A percentile compares a stretch with the other conserved stretches of the same genome.
phyloP scores from a whole-genome alignment of 78 protist species.

The Guillardia theta region DNA sequence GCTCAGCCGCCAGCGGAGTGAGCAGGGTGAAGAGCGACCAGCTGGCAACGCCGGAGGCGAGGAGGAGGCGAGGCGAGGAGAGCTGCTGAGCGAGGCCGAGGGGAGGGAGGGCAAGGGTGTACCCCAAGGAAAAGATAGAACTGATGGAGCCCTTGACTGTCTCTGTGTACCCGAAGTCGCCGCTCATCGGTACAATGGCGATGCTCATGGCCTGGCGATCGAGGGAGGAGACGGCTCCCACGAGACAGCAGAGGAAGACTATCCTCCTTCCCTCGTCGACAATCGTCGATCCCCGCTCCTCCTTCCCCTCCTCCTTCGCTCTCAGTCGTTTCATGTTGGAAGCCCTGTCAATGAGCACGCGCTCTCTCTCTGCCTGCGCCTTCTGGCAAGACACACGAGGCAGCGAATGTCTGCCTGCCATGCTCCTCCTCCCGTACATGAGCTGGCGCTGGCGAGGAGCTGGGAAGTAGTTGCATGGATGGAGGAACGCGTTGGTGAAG shows the following conservation, averaged over 20 bases:
- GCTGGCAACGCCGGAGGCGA: background rate
- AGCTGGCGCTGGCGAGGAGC: too few relatives aligned
- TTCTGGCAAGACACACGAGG: too few relatives aligned
- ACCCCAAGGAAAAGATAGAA: background rate
- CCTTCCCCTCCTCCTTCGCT: too few relatives aligned
- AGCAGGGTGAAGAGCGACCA: background rate
- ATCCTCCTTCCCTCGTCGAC: background rate
- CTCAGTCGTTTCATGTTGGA: too few relatives aligned
- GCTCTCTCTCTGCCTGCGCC: too few relatives aligned
- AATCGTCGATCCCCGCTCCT: too few relatives aligned
- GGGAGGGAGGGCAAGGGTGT: constrained; percentile 11
- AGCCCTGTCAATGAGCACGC: too few relatives aligned
- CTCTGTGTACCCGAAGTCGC: background rate
- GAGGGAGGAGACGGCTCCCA: background rate
- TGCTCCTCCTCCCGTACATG: too few relatives aligned
- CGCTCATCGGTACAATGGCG: background rate
- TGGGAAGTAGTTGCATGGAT: too few relatives aligned
- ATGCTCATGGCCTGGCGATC: constrained; percentile 36
- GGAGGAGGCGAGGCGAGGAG: background rate
- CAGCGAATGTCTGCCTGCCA: too few relatives aligned
- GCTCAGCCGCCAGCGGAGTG: background rate
- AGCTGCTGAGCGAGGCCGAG: constrained; percentile 33
- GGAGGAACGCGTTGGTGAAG: too few relatives aligned
- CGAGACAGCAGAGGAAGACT: background rate
- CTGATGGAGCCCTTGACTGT: background rate